A percentile compares a stretch with the other conserved stretches of the same genome.
These are phyloP conservation scores for Wickerhamomyces xylosicus DNA, from an alignment of 805 yeast species.

Conservation along the genomic window DNA sequence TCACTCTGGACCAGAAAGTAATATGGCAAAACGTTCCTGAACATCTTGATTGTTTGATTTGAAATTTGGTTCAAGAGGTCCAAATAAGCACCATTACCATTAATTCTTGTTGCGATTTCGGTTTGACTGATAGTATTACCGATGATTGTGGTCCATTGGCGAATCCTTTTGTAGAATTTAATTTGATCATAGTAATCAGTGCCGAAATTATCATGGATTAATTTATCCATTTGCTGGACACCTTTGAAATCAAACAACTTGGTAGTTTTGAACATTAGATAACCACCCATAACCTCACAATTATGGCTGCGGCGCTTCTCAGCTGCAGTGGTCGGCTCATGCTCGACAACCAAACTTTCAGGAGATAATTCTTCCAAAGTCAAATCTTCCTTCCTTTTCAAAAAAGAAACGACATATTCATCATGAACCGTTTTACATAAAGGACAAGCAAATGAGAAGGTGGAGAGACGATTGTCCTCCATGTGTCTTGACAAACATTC, in stretches of 20 bases:
- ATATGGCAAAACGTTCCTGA: constrained; percentile 21
- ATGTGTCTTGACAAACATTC: constrained; percentile 62
- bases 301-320: constrained; percentile 1
- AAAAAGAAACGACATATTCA: constrained; percentile 55
- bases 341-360: background rate
- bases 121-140: constrained; percentile 45
- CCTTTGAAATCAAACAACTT: constrained; percentile 2
- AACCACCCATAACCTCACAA: background rate
- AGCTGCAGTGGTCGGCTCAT: constrained; percentile 20
- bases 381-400: constrained; percentile 26
- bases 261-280: constrained; percentile 1
- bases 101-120: constrained; percentile 50
- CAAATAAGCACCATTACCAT: constrained; percentile 22
- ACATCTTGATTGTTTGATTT: constrained; percentile 28
- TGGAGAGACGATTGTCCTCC: constrained; percentile 47
- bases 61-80: constrained; percentile 24
- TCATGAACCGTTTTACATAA: constrained; percentile 81
- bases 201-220: constrained; percentile 1
- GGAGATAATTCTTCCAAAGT: background rate
- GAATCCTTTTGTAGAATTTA: constrained; percentile 1
- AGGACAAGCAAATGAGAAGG: constrained; percentile 80
- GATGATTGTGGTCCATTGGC: constrained; percentile 10
- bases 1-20: constrained; percentile 4
- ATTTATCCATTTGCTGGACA: constrained; percentile 1
- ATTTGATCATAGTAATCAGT: background rate